Evolutionary conservation across 495 filamentous ascomycete genomes (phyloP).

Genomic region (Neurospora sp.): DNA sequence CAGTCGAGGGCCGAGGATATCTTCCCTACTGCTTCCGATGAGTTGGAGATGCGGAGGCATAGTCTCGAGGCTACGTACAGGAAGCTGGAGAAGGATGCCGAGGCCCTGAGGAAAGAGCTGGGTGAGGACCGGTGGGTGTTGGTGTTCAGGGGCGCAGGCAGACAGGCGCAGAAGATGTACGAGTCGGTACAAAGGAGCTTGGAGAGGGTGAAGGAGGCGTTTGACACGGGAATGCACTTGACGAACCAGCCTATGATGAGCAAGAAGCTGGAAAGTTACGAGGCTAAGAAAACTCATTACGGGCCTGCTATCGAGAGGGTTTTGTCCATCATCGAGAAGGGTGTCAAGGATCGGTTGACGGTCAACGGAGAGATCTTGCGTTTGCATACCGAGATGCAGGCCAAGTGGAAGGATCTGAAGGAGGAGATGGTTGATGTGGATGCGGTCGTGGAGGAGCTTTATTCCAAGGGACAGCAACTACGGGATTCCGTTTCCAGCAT

Average conservation of each 20-base stretch:
- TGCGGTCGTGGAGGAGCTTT: slow-evolving; percentile 58
- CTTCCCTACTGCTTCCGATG: slow-evolving; percentile 84
- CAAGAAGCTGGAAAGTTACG: slow-evolving; percentile 85
- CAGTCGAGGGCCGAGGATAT: slow-evolving; percentile 59
- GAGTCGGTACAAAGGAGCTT: slow-evolving; percentile 84
- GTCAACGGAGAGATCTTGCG: slow-evolving; percentile 90
- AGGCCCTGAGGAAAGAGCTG: slow-evolving; percentile 74
- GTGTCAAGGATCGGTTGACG: slow-evolving; percentile 79
- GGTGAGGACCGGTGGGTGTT: slow-evolving; percentile 93
- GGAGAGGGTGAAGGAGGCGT: slow-evolving; percentile 65
- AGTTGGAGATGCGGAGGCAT: slow-evolving; percentile 61
- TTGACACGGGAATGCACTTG: slow-evolving; percentile 62
- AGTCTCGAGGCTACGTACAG: slow-evolving; percentile 70
- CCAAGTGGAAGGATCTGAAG: slow-evolving; percentile 66
- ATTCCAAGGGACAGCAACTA: slow-evolving; percentile 57
- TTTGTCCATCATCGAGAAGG: slow-evolving; percentile 81
- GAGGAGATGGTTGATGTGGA: slow-evolving; percentile 69
- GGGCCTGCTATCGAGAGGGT: slow-evolving; percentile 89
- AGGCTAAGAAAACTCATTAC: slow-evolving; percentile 91
- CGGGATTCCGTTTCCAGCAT: slow-evolving; percentile 92
- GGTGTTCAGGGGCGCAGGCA: slow-evolving; percentile 86
- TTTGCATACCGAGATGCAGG: slow-evolving; percentile 70
- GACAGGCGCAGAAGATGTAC: slow-evolving; percentile 88
- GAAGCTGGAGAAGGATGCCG: slow-evolving; percentile 76
- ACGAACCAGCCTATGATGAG: slow-evolving; percentile 54